A percentile compares a stretch with the other conserved stretches of the same genome.
These are phyloP conservation scores for Rubus idaeus DNA, from an alignment of 306 rosid genomes.

Conservation along the genomic window DNA sequence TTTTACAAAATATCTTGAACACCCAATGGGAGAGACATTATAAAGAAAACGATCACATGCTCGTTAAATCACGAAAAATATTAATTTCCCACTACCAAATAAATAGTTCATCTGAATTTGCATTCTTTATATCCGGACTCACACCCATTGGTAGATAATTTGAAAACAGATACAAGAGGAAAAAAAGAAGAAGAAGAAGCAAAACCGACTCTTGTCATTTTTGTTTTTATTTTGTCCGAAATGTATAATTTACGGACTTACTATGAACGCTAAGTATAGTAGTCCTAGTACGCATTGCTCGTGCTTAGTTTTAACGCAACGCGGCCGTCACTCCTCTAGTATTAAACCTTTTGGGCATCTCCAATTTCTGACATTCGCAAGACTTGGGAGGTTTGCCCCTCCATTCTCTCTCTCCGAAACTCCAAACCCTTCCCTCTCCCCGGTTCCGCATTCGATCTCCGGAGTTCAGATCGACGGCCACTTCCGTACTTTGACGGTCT, in stretches of 20 bases:
- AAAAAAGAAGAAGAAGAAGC: neutral
- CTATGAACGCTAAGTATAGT: neutral
- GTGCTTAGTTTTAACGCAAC: constrained; percentile 22
- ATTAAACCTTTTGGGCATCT: neutral
- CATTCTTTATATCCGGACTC: neutral
- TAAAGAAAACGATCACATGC: too few relatives aligned
- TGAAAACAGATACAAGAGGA: too few relatives aligned
- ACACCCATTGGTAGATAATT: neutral
- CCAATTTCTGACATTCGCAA: neutral
- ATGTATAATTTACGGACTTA: neutral
- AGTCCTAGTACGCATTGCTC: neutral
- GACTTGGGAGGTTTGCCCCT: neutral
- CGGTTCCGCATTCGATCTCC: neutral
- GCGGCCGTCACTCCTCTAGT: constrained; percentile 3
- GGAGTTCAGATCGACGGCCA: neutral
- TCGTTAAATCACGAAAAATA: neutral
- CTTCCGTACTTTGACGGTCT: neutral
- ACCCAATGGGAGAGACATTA: neutral
- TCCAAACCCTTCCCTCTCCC: neutral
- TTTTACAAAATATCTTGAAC: neutral
- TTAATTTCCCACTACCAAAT: neutral
- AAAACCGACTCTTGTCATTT: neutral
- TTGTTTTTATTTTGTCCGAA: neutral
- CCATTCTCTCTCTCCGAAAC: neutral
- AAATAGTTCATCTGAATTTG: neutral